A percentile compares a stretch with the other conserved stretches of the same genome.
These are phyloP conservation scores for Macadamia integrifolia DNA, from an alignment of 164 flowering plant genomes.

Conservation along the genomic window DNA sequence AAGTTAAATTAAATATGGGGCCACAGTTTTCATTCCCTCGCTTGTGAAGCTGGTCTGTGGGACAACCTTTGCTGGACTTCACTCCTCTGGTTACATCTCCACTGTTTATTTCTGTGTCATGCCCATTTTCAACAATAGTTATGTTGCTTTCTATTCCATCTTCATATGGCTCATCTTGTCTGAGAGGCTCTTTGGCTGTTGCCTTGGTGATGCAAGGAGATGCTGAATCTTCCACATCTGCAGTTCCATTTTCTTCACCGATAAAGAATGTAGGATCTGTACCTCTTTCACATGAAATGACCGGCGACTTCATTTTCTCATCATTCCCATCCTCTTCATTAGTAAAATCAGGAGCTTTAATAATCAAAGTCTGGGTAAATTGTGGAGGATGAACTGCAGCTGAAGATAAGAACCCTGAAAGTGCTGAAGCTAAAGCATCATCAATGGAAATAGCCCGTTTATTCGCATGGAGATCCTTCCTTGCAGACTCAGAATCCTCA, in stretches of 20 bases:
- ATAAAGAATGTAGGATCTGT: neutral
- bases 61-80: neutral
- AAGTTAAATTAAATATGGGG: neutral
- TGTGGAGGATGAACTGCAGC: constrained; percentile 19
- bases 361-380: constrained; percentile 21
- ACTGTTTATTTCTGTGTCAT: neutral
- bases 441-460: constrained; percentile 49
- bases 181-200: constrained; percentile 1
- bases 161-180: constrained; percentile 1
- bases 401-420: constrained; percentile 52
- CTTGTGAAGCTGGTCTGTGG: neutral
- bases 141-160: constrained; percentile 2
- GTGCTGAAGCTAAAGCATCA: constrained; percentile 81
- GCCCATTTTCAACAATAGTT: neutral
- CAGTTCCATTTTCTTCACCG: constrained; percentile 11
- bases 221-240: neutral
- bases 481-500: constrained; percentile 17
- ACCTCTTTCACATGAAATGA: constrained; percentile 4
- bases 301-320: constrained; percentile 7
- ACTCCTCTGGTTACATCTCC: neutral
- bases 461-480: constrained; percentile 15
- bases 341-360: constrained; percentile 37
- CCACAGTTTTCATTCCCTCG: neutral
- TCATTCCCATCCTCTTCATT: constrained; percentile 26
- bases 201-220: neutral